phyloP scores from a whole-genome alignment of 768 basidiomycete species.

The Hebeloma cylindrosporum region DNA sequence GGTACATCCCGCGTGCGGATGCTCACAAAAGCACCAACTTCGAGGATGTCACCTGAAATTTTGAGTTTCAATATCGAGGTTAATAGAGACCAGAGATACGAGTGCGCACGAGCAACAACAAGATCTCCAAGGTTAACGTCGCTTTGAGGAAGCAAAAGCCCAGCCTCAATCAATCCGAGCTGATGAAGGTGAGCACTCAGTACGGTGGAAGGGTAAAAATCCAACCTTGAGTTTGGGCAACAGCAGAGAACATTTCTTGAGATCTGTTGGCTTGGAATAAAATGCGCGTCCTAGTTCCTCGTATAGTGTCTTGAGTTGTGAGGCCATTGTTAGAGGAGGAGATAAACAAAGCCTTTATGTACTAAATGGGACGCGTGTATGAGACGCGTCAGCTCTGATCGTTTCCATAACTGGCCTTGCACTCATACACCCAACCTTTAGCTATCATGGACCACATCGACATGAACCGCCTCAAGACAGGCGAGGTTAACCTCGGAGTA shows the following conservation, averaged over 20 bases:
- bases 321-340: constrained; percentile 41
- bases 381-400: constrained; percentile 56
- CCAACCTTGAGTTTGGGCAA: constrained; percentile 76
- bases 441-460: constrained; percentile 67
- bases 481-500: constrained; percentile 97
- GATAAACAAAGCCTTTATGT: constrained; percentile 12
- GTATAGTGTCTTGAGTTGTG: constrained; percentile 60
- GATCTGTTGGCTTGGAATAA: constrained; percentile 60
- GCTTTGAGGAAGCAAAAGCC: constrained; percentile 72
- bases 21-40: constrained; percentile 94
- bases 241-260: constrained; percentile 61
- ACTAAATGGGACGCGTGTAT: constrained; percentile 37
- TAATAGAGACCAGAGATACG: background rate
- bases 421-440: constrained; percentile 18
- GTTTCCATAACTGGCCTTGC: constrained; percentile 25
- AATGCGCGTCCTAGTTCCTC: constrained; percentile 69
- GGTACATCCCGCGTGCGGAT: constrained; percentile 86
- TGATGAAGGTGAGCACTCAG: constrained; percentile 28
- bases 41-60: constrained; percentile 84
- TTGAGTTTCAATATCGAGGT: background rate
- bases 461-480: constrained; percentile 84
- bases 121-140: constrained; percentile 67
- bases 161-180: constrained; percentile 77
- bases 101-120: constrained; percentile 64
- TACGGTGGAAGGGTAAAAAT: background rate